Percentiles rank a stretch among this genome's conserved stretches.
phyloP scores from a whole-genome alignment of 108 stramenopile species.

The Chaetoceros tenuissimus region DNA sequence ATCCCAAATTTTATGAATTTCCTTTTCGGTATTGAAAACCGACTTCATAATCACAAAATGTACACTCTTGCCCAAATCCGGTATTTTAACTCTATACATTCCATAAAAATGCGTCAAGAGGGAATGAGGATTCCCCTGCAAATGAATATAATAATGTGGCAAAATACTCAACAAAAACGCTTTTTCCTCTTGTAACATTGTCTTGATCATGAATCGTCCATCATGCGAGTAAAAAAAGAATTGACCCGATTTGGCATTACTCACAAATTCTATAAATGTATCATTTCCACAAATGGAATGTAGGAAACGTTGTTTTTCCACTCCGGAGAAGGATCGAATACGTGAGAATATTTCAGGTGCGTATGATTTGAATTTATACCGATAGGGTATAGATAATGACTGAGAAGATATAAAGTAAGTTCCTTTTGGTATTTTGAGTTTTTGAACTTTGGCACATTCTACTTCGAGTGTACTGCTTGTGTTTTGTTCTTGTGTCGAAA shows the following conservation, averaged over 20 bases:
- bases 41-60: slow-evolving; percentile 65
- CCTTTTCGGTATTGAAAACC: slow-evolving; percentile 45
- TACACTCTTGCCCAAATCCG: slow-evolving; percentile 30
- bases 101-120: slow-evolving; percentile 79
- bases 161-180: slow-evolving; percentile 76
- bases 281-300: slow-evolving; percentile 78
- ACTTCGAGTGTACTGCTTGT: too few relatives aligned
- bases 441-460: too few relatives aligned
- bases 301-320: slow-evolving; percentile 64
- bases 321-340: slow-evolving; percentile 50
- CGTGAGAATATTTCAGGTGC: slow-evolving; percentile 55
- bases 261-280: slow-evolving; percentile 83
- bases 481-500: too few relatives aligned
- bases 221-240: slow-evolving; percentile 92
- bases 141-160: slow-evolving; percentile 75
- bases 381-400: too few relatives aligned
- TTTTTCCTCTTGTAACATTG: slow-evolving; percentile 63
- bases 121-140: slow-evolving; percentile 54
- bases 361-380: slow-evolving; percentile 91
- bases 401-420: too few relatives aligned
- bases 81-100: slow-evolving; percentile 79
- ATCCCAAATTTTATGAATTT: slow-evolving; percentile 62
- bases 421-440: too few relatives aligned
- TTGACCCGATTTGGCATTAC: slow-evolving; percentile 79
- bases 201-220: slow-evolving; percentile 81